Percentiles rank a stretch among this genome's conserved stretches.
Conservation (phyloP, 768 basidiomycete species). For the Ramaria rubella region DNA sequence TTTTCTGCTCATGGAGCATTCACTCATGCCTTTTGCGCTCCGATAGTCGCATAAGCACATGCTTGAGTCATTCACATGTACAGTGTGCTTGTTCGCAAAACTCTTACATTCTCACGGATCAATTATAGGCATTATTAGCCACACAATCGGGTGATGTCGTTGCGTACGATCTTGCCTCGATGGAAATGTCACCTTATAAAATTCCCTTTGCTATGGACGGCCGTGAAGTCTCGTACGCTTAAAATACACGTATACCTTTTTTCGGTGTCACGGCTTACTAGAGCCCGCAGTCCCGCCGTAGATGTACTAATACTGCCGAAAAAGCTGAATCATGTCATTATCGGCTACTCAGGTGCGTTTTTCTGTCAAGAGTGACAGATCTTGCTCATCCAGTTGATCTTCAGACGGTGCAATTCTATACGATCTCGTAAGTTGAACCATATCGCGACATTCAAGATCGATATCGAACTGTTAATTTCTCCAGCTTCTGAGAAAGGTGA, state of each 20-base stretch:
- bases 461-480: neutral
- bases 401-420: neutral
- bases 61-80: conserved; percentile 1
- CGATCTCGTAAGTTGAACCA: neutral
- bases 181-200: neutral
- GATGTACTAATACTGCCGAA: neutral
- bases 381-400: neutral
- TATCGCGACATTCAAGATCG: neutral
- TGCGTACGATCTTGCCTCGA: neutral
- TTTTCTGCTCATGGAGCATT: neutral
- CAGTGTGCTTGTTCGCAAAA: neutral
- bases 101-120: neutral
- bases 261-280: neutral
- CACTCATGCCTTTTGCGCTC: neutral
- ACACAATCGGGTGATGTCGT: neutral
- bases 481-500: neutral
- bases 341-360: neutral
- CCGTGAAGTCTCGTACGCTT: neutral
- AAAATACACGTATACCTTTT: too few species aligned
- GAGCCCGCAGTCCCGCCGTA: neutral
- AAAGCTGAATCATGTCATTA: neutral
- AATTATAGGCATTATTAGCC: neutral
- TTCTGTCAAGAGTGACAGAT: neutral
- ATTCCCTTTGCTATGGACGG: neutral
- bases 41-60: neutral